Evolutionary conservation across 805 yeast genomes (phyloP).

Genomic region (Metschnikowia baotianmanensis): DNA sequence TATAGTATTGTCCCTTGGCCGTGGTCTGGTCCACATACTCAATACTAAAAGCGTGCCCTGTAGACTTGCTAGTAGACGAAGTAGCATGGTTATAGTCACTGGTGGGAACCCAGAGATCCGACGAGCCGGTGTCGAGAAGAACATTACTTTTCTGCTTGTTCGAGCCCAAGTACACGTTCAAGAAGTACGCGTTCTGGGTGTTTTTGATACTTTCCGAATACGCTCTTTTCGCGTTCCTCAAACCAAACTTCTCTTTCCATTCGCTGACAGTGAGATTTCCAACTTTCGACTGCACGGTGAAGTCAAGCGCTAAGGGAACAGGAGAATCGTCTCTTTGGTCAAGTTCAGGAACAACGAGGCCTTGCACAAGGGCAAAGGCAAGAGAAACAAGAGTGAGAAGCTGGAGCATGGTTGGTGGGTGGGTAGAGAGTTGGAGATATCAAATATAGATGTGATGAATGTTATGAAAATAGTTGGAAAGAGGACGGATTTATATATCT

Average conservation of each 20-base stretch:
- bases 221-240: neutral
- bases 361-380: constrained; percentile 9
- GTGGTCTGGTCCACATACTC: constrained; percentile 11
- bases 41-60: constrained; percentile 10
- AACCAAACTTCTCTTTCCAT: constrained; percentile 3
- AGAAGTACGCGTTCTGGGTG: constrained; percentile 2
- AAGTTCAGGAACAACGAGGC: constrained; percentile 9
- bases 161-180: constrained; percentile 24
- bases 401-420: constrained; percentile 5
- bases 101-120: constrained; percentile 38
- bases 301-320: constrained; percentile 14
- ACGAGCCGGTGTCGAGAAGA: constrained; percentile 42
- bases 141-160: constrained; percentile 27
- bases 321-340: constrained; percentile 6
- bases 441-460: no score
- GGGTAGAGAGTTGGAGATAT: no score
- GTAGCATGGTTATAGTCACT: constrained; percentile 1
- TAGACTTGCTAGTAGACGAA: constrained; percentile 2
- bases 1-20: constrained; percentile 11
- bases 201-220: constrained; percentile 1
- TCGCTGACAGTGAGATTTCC: constrained; percentile 7
- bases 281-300: constrained; percentile 7
- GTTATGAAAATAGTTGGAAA: no score
- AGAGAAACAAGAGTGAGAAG: constrained; percentile 9
- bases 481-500: no score